Percentiles rank a stretch among this genome's conserved stretches.
Evolutionary conservation across 1,284 basidiomycete species (phyloP).

Genomic region (Rhodotorula sp.): DNA sequence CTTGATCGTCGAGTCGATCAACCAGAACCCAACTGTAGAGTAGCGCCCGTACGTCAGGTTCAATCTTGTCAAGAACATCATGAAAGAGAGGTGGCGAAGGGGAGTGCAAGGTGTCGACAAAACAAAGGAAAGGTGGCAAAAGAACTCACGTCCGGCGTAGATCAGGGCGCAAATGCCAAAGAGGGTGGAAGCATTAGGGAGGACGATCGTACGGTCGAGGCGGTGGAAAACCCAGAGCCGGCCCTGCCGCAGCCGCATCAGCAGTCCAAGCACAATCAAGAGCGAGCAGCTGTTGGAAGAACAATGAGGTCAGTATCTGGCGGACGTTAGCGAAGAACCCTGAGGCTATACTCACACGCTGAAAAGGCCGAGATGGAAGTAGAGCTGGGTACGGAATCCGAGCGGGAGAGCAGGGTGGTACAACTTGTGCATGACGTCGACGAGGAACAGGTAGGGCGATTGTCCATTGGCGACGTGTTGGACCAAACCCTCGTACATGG

Average conservation of each 20-base stretch:
- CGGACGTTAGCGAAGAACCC: background rate
- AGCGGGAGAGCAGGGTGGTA: constrained; percentile 9
- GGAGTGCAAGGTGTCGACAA: background rate
- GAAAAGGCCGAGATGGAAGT: constrained; percentile 15
- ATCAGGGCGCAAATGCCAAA: constrained; percentile 17
- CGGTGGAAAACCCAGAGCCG: constrained; percentile 27
- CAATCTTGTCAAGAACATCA: too few relatives aligned
- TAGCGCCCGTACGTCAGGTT: background rate
- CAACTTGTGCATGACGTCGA: constrained; percentile 2
- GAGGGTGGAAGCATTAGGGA: constrained; percentile 19
- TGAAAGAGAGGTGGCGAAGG: too few relatives aligned
- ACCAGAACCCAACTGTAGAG: constrained; percentile 8
- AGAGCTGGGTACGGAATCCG: constrained; percentile 8
- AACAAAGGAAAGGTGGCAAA: background rate
- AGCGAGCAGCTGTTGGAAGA: background rate
- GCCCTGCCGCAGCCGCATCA: constrained; percentile 14
- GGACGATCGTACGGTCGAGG: constrained; percentile 20
- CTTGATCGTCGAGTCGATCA: constrained; percentile 8
- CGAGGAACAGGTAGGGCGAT: constrained; percentile 14
- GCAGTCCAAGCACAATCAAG: constrained; percentile 14
- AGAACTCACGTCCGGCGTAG: constrained; percentile 7
- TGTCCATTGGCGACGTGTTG: background rate
- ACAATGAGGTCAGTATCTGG: background rate
- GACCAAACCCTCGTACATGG: background rate
- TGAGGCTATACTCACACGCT: background rate